Percentiles rank a stretch among this genome's conserved stretches.
Evolutionary conservation across 2,329 filamentous ascomycete genomes (phyloP).

Genomic region (Phaeosphaeria sp.): DNA sequence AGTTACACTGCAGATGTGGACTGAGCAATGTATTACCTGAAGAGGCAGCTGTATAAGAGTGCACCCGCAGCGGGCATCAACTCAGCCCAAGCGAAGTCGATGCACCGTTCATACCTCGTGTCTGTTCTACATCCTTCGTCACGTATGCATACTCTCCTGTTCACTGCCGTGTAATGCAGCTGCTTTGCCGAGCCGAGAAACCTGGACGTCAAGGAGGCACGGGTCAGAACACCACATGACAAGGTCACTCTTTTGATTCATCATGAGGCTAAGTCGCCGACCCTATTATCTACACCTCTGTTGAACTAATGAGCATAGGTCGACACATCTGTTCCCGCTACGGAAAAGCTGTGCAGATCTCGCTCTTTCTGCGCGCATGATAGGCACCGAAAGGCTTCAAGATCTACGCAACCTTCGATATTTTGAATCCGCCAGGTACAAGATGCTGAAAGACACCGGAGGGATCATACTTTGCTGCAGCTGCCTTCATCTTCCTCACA

Average conservation of each 20-base stretch:
- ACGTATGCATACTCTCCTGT: neutral
- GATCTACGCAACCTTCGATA: slow-evolving; percentile 18
- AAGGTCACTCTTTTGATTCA: neutral
- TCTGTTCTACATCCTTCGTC: neutral
- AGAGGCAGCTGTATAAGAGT: neutral
- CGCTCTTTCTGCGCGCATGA: neutral
- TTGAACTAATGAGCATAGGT: neutral
- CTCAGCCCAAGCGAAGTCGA: neutral
- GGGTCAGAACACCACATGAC: neutral
- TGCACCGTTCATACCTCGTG: neutral
- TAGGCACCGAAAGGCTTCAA: neutral
- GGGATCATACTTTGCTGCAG: slow-evolving; percentile 29
- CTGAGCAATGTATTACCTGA: neutral
- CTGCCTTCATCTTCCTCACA: slow-evolving; percentile 28
- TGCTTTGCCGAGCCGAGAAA: too few species aligned
- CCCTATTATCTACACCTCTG: neutral
- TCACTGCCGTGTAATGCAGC: neutral
- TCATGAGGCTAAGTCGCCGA: neutral
- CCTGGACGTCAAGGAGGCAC: too few species aligned
- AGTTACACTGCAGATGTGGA: neutral
- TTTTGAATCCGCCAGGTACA: slow-evolving; percentile 39
- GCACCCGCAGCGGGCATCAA: neutral
- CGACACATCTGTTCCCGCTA: neutral
- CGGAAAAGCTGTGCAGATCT: neutral
- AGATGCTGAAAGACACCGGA: slow-evolving; percentile 30